Percentiles rank a stretch among this genome's conserved stretches.
These are phyloP conservation scores for Hypoxylon sp. DNA, from an alignment of 2,329 filamentous ascomycete genomes.

Conservation along the genomic window DNA sequence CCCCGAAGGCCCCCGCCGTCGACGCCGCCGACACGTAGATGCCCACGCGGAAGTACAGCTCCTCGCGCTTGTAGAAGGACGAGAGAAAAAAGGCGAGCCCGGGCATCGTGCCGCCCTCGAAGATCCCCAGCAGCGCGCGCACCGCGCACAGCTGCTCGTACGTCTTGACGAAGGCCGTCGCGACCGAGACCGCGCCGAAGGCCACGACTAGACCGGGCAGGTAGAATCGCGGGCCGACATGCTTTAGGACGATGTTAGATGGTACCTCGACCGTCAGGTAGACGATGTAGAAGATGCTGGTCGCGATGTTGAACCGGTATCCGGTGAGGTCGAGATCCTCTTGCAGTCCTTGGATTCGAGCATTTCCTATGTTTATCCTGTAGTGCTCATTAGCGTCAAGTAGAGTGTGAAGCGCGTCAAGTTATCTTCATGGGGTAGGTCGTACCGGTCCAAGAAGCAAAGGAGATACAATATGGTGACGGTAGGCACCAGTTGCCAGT, in stretches of 20 bases:
- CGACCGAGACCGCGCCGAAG: constrained; percentile 64
- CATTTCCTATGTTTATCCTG: constrained; percentile 60
- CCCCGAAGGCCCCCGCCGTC: constrained; percentile 66
- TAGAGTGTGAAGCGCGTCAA: background rate
- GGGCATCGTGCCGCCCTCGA: constrained; percentile 67
- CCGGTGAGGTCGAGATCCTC: constrained; percentile 58
- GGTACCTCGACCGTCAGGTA: constrained; percentile 65
- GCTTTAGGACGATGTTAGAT: constrained; percentile 64
- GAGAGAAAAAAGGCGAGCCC: constrained; percentile 65
- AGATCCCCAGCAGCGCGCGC: constrained; percentile 60
- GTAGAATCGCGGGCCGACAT: constrained; percentile 60
- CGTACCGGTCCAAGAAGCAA: constrained; percentile 56
- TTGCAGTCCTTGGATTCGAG: constrained; percentile 62
- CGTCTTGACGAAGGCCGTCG: constrained; percentile 60
- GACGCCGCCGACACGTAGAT: constrained; percentile 64
- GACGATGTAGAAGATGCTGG: constrained; percentile 66
- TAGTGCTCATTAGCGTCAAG: constrained; percentile 35
- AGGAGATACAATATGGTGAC: constrained; percentile 63
- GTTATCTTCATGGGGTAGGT: no score
- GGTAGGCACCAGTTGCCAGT: constrained; percentile 60
- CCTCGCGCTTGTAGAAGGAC: constrained; percentile 64
- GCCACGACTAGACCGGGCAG: constrained; percentile 63
- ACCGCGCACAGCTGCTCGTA: constrained; percentile 57
- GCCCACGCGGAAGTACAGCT: constrained; percentile 63
- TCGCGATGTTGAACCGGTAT: constrained; percentile 65